These are phyloP conservation scores for Monosporozyma solicola DNA, from an alignment of 805 yeast species.

Conservation along the genomic window DNA sequence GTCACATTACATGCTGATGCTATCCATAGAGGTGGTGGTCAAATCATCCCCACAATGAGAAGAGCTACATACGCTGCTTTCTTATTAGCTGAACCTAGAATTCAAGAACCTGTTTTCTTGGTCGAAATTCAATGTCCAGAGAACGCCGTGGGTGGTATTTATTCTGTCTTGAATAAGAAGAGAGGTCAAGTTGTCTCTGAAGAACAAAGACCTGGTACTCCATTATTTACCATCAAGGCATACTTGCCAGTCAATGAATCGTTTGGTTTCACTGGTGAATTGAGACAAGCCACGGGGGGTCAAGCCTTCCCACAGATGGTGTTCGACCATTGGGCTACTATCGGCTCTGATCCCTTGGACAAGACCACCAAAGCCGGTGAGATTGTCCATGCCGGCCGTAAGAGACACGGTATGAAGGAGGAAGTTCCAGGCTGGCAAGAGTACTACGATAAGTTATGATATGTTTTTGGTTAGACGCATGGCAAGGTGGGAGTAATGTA, in stretches of 20 bases:
- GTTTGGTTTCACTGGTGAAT: conserved; percentile 98
- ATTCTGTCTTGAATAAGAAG: conserved; percentile 97
- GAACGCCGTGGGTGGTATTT: conserved; percentile 98
- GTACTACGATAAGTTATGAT: conserved; percentile 86
- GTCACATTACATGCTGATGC: conserved; percentile 99
- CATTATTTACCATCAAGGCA: conserved; percentile 98
- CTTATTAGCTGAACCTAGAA: conserved; percentile 96
- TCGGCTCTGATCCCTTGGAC: conserved; percentile 89
- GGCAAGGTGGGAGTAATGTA: neutral
- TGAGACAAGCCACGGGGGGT: conserved; percentile 99
- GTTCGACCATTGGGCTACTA: conserved; percentile 95
- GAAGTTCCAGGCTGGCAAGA: conserved; percentile 98
- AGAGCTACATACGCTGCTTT: conserved; percentile 97
- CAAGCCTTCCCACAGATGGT: conserved; percentile 99
- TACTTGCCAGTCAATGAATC: conserved; percentile 99
- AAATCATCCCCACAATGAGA: conserved; percentile 99
- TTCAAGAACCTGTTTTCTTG: conserved; percentile 98
- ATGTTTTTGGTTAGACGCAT: neutral
- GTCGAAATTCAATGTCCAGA: conserved; percentile 99
- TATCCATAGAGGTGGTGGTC: conserved; percentile 99
- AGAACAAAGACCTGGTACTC: conserved; percentile 99
- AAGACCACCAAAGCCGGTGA: conserved; percentile 62
- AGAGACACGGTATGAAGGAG: conserved; percentile 95
- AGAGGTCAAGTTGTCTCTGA: conserved; percentile 99
- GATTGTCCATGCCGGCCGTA: conserved; percentile 64